Conservation (phyloP, 1,284 basidiomycete species). For the Ustilago loliicola region DNA sequence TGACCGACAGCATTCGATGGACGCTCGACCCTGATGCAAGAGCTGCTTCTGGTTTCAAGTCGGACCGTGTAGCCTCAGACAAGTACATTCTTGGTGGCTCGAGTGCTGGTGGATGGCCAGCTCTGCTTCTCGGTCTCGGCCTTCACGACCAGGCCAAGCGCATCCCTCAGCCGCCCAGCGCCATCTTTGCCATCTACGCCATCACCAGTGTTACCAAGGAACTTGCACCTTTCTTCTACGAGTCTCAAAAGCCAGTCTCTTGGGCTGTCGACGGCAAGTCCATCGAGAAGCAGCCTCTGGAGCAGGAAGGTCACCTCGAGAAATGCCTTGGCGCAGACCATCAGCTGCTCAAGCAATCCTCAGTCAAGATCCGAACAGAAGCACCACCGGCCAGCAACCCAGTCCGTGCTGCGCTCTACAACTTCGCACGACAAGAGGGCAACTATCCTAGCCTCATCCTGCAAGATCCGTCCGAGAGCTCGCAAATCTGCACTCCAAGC, state of each 20-base stretch:
- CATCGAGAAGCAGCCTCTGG: slow-evolving; percentile 30
- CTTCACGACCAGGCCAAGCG: slow-evolving; percentile 31
- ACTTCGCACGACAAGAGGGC: slow-evolving; percentile 56
- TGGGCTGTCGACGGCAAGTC: slow-evolving; percentile 45
- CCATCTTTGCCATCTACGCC: slow-evolving; percentile 55
- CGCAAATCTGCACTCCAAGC: slow-evolving; percentile 35
- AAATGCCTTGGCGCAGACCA: slow-evolving; percentile 35
- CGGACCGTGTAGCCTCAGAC: slow-evolving; percentile 23
- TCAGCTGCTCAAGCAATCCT: slow-evolving; percentile 17
- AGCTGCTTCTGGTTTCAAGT: slow-evolving; percentile 30
- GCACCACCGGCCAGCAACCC: slow-evolving; percentile 45
- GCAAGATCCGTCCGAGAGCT: slow-evolving; percentile 15
- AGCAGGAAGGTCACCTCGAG: slow-evolving; percentile 33
- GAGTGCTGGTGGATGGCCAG: slow-evolving; percentile 57
- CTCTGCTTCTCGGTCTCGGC: slow-evolving; percentile 51
- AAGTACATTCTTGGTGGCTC: slow-evolving; percentile 53
- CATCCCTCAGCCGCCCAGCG: slow-evolving; percentile 32
- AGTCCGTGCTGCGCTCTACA: slow-evolving; percentile 51
- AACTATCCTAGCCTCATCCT: slow-evolving; percentile 49
- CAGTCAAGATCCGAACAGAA: slow-evolving; percentile 39
- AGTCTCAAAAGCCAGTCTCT: slow-evolving; percentile 46
- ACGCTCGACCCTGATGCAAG: slow-evolving; percentile 31
- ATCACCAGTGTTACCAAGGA: slow-evolving; percentile 49
- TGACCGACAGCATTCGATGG: slow-evolving; percentile 48
- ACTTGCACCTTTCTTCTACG: slow-evolving; percentile 51